Conservation (phyloP, 1,284 basidiomycete species). For the Paramarasmius palmivorus region DNA sequence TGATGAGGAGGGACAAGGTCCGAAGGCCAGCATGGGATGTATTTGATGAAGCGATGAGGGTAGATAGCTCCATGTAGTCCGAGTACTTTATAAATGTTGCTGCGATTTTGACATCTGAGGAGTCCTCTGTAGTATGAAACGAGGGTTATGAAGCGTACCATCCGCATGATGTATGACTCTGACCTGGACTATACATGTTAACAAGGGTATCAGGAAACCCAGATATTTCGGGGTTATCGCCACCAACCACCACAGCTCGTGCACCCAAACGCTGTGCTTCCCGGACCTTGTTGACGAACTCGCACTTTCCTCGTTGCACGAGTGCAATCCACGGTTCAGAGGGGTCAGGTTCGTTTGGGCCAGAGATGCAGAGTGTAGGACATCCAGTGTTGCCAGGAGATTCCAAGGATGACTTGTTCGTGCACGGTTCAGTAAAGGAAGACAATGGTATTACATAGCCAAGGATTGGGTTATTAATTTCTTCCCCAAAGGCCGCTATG, state of each 20-base stretch:
- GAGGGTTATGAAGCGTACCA: conserved; percentile 4
- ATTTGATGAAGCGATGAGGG: conserved; percentile 66
- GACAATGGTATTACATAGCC: conserved; percentile 80
- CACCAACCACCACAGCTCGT: conserved; percentile 86
- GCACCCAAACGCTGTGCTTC: conserved; percentile 86
- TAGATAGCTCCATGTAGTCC: conserved; percentile 61
- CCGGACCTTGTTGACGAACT: conserved; percentile 85
- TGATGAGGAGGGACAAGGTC: conserved; percentile 74
- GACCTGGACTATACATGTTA: conserved; percentile 89
- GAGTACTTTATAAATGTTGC: conserved; percentile 76
- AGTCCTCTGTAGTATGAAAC: conserved; percentile 50
- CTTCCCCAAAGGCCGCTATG: conserved; percentile 73
- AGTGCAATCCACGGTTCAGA: conserved; percentile 82
- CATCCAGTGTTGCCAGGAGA: conserved; percentile 55
- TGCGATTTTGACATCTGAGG: conserved; percentile 70
- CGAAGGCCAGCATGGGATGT: conserved; percentile 73
- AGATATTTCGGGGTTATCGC: conserved; percentile 63
- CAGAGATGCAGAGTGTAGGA: conserved; percentile 59
- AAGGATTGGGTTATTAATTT: conserved; percentile 66
- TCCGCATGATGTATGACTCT: conserved; percentile 23
- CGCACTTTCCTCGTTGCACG: conserved; percentile 83
- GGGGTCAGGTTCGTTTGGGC: conserved; percentile 51
- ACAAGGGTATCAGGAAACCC: conserved; percentile 78
- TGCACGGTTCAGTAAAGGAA: conserved; percentile 63
- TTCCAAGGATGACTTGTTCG: conserved; percentile 24